phyloP scores from a whole-genome alignment of 805 yeast species.

The Candida wancherniae region DNA sequence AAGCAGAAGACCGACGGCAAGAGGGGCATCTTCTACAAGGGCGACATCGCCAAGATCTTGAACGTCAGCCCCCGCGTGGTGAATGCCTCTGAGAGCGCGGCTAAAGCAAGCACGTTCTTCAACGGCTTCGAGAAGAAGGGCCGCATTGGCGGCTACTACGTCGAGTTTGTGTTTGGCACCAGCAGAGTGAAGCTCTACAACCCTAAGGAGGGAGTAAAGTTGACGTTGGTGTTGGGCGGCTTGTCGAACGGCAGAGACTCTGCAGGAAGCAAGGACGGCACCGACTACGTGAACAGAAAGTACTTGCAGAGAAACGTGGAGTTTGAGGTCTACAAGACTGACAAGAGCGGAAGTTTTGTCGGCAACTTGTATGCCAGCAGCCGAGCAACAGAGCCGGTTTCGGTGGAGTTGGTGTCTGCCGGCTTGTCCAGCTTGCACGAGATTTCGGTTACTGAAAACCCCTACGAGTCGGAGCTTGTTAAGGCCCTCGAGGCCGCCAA shows the following conservation, averaged over 20 bases:
- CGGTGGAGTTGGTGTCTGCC: slow-evolving; percentile 48
- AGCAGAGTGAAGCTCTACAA: slow-evolving; percentile 61
- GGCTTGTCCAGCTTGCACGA: slow-evolving; percentile 68
- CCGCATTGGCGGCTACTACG: slow-evolving; percentile 56
- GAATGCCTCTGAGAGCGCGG: slow-evolving; percentile 72
- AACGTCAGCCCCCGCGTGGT: slow-evolving; percentile 58
- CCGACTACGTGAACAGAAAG: slow-evolving; percentile 48
- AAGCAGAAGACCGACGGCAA: slow-evolving; percentile 49
- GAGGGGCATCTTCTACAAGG: slow-evolving; percentile 57
- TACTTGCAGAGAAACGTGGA: slow-evolving; percentile 70
- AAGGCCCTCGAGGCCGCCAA: slow-evolving; percentile 64
- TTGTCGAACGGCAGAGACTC: slow-evolving; percentile 41
- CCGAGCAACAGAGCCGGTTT: slow-evolving; percentile 48
- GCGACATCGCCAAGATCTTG: slow-evolving; percentile 41
- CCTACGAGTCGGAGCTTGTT: slow-evolving; percentile 48
- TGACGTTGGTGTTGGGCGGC: slow-evolving; percentile 75
- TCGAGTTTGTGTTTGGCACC: slow-evolving; percentile 67
- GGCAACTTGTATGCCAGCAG: slow-evolving; percentile 60
- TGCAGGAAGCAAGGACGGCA: slow-evolving; percentile 44
- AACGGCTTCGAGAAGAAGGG: slow-evolving; percentile 65
- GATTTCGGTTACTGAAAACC: slow-evolving; percentile 55
- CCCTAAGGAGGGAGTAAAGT: slow-evolving; percentile 66
- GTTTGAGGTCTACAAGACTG: slow-evolving; percentile 63
- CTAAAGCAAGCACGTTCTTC: slow-evolving; percentile 70
- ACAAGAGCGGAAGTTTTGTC: slow-evolving; percentile 76